Evolutionary conservation across 768 basidiomycete genomes (phyloP), one percentile per base, ranked within the genome.

Genomic region (Serendipita sp.): DNA sequence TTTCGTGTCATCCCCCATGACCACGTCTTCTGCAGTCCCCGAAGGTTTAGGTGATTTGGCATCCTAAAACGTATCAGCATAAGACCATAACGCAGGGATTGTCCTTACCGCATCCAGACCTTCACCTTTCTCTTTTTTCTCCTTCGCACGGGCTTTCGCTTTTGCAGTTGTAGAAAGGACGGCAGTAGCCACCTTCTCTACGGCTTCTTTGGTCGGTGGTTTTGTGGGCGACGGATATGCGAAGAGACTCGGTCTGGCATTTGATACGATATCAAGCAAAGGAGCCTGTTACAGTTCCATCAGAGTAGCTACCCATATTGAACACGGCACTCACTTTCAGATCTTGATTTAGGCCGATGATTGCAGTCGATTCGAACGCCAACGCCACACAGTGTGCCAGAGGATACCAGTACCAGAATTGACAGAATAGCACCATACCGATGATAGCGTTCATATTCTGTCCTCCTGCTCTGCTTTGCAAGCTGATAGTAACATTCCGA

Each of bases 321-420:
- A 35, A 67, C 62, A 30, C 16, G 37, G 62, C 30, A 68, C 79
- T 32, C 68, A 92, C 89, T 80, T 89, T 88, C 62, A 98, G 76
- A 67, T 93, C 83, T 67, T 81, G 86, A 70, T 92, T 88, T 65
- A 98, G 75, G 35, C 92, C 95, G 70, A 99, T 92, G 65, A 99
- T 86, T 7, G 88, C 93, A 13, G 96, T 99, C 2, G 96, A 94
- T 65, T 91, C 88, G 74, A 99, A 97, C 1, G 94, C 87, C 68
- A 99, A 76, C 70, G 87, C 89, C 15, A 89, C 88, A 67, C 89
- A 92, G 71, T 97, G 94, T 13, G 93, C 92, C 32, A 98, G 78
- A 38, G 96, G 96, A 76, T 94, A 99, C 96, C 96, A 99, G 74
- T 98, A 98, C 96, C 96, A 99, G 76, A 99, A 98, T 74, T 99